Evolutionary conservation across 208 protist genomes (phyloP), one percentile per base, ranked within the genome.

Genomic region (Leishmania guyanensis): DNA sequence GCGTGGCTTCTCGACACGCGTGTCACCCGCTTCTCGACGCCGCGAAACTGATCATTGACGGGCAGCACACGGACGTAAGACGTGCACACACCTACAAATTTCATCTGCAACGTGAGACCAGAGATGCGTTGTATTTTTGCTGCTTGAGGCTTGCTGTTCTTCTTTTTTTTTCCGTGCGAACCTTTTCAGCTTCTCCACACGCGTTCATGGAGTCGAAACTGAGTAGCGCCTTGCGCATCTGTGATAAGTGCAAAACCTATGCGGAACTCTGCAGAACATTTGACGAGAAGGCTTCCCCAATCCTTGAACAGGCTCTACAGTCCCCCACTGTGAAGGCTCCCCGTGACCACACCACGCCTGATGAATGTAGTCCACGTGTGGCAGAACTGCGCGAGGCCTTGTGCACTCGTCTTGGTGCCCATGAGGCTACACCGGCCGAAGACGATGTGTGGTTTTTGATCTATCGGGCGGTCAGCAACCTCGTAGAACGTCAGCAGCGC

Each of bases 401-500:
- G 33, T 60, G 12, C 64, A 73, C 75, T 12, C 58, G 62, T 22
- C 84, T 95, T 16, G 77, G 58, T 53, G 60, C 72, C 5, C 48
- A 65, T 10, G 75, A 58, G 1, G 83, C 71, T 50, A 53, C 58
- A 0, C 64, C 64, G 0, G 77, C 73, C 0, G 84, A 85, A 62
- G 94, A 97, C 74, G 94, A 97, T 66, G 91, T 97, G 36, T 96
- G 92, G 93, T 89, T 96, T 75, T 89, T 97, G 48, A 65, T 94
- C 12, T 89, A 88, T 77, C 86, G 89, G 5, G 74, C 82, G 54
- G 88, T 88, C 8, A 88, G 82, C n/a, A 78, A 86, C 2, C 39
- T 94, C 8, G 75, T 95, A 6, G 86, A 92, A 75, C 89, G 93
- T 29, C 75, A 83, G 46, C 64, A 83, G 65, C 84, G 88, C 53